Evolutionary conservation across 75 land plant species (phyloP).

Genomic region (Picea glauca): DNA sequence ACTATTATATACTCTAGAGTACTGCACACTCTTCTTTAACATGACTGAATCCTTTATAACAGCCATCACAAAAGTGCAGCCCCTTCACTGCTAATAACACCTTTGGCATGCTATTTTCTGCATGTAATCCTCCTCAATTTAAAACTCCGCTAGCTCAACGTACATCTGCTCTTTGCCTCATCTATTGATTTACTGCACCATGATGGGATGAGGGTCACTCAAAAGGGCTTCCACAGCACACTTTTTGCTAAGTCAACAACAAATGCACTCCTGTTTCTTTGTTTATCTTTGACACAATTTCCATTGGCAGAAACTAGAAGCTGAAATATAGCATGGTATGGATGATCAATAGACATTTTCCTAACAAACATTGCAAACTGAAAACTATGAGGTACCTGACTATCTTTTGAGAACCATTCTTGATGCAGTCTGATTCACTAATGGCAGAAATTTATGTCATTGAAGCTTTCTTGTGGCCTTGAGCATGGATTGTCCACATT

Average conservation of each 20-base stretch:
- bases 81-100: no score
- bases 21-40: no score
- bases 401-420: conserved; percentile 73
- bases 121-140: no score
- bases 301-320: conserved; percentile 94
- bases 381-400: conserved; percentile 45
- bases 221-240: no score
- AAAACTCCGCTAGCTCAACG: no score
- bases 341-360: conserved; percentile 95
- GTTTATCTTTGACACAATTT: conserved; percentile 95
- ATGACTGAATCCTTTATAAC: no score
- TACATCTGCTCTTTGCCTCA: no score
- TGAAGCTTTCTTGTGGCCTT: conserved; percentile 78
- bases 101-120: no score
- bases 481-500: conserved; percentile 70
- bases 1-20: no score
- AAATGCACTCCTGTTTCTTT: conserved; percentile 80
- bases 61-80: no score
- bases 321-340: conserved; percentile 96
- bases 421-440: conserved; percentile 98
- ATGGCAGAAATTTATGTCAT: conserved; percentile 86
- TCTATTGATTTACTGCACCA: no score
- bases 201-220: no score
- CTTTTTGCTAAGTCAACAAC: conserved; percentile 61
- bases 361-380: conserved; percentile 87